These are phyloP conservation scores for Colletotrichum sp. DNA, from an alignment of 2,329 filamentous ascomycete genomes.

Conservation along the genomic window DNA sequence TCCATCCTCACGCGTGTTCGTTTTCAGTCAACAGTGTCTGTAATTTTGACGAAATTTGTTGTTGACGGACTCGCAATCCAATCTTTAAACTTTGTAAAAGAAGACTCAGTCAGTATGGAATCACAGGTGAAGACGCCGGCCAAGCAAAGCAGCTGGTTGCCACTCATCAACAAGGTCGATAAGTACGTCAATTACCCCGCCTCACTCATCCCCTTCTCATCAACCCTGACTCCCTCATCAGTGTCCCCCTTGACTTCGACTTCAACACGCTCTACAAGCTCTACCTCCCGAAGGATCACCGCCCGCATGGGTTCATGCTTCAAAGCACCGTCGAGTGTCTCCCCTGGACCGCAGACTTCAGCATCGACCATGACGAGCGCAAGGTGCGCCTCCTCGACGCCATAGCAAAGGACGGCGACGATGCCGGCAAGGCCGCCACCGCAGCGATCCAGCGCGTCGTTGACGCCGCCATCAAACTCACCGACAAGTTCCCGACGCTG, in stretches of 20 bases:
- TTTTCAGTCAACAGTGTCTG: neutral
- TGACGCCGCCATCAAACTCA: constrained; percentile 36
- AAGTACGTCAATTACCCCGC: constrained; percentile 36
- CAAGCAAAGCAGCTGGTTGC: neutral
- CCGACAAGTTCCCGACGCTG: constrained; percentile 40
- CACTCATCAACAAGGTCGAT: constrained; percentile 44
- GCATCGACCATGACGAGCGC: constrained; percentile 34
- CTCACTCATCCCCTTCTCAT: neutral
- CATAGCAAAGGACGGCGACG: constrained; percentile 21
- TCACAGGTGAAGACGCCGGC: neutral
- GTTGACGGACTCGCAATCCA: neutral
- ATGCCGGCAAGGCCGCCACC: constrained; percentile 35
- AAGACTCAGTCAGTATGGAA: neutral
- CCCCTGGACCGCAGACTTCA: constrained; percentile 49
- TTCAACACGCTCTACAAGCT: constrained; percentile 51
- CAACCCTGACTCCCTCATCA: constrained; percentile 24
- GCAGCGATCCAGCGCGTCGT: constrained; percentile 44
- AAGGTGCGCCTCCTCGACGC: constrained; percentile 36
- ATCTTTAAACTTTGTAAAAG: fast-evolving
- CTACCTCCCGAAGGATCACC: constrained; percentile 46
- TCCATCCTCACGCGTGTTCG: neutral
- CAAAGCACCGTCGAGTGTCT: constrained; percentile 49
- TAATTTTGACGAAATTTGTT: neutral
- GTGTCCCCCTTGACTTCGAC: constrained; percentile 52
- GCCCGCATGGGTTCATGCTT: constrained; percentile 56